A percentile compares a stretch with the other conserved stretches of the same genome.
These are phyloP conservation scores for Debaryomycetaceae sp. DNA, from an alignment of 1,139 yeast species.

Conservation along the genomic window DNA sequence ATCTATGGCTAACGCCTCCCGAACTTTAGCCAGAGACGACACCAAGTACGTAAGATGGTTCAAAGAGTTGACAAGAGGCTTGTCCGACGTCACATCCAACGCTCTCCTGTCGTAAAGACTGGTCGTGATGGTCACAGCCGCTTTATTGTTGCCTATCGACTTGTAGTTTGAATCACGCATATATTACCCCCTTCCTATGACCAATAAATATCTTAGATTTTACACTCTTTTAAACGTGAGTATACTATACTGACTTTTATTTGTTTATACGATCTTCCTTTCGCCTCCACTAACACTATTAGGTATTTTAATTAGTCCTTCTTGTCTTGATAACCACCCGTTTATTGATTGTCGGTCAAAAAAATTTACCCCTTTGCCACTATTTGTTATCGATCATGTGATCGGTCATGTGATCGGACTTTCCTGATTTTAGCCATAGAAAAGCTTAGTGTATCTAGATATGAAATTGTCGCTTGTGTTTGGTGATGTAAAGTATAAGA, in stretches of 20 bases:
- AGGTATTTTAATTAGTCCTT: not conserved
- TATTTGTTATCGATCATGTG: not conserved
- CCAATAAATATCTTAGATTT: not conserved
- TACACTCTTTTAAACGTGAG: too few species aligned
- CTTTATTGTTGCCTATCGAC: slow-evolving; percentile 74
- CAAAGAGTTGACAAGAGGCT: slow-evolving; percentile 86
- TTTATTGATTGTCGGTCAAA: not conserved
- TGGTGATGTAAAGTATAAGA: too few species aligned
- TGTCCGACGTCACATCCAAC: slow-evolving; percentile 82
- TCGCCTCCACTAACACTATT: too few species aligned
- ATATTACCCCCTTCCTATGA: not conserved
- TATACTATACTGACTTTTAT: too few species aligned
- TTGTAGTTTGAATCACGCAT: slow-evolving; percentile 94
- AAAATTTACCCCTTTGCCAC: slow-evolving; percentile 1
- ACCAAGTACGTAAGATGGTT: slow-evolving; percentile 87
- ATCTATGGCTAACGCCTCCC: slow-evolving; percentile 84
- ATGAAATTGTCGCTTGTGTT: too few species aligned
- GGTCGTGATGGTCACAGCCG: slow-evolving; percentile 86
- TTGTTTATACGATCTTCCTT: too few species aligned
- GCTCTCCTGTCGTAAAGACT: slow-evolving; percentile 90
- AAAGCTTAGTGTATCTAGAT: too few species aligned
- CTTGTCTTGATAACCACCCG: not conserved
- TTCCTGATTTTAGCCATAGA: too few species aligned
- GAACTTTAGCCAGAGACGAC: slow-evolving; percentile 80
- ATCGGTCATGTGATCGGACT: not conserved